Evolutionary conservation across 179 eudicot genomes (phyloP), one percentile per base, ranked within the genome.

Genomic region (Dionaea muscipula): DNA sequence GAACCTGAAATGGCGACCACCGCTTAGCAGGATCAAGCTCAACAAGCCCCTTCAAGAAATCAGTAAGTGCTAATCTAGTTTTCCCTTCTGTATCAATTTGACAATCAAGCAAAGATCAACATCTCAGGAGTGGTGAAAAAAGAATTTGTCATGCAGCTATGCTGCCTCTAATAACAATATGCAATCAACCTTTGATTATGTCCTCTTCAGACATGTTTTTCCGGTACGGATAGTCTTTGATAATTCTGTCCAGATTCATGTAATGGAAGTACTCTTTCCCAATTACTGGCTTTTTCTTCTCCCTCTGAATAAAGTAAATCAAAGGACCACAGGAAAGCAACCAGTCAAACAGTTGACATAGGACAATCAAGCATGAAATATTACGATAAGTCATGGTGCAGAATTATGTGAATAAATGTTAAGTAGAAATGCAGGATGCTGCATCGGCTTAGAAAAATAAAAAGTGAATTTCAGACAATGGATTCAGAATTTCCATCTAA

Each of bases 1-100:
- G 55, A 39, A 91, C 98, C 98, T 91, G 98, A 71, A 79, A 52
- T 20, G 98, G 98, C 8, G 96, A 87, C 98, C 98, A 91, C 55
- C 98, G 76, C 68, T 84, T 91, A 45, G 77, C 78, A 57, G 98
- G 98, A 76, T 91, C 98, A 68, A 91, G 87, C 72, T 84, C 96
- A 47, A 91, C 86, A 59, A 91, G 98, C 48, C 98, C 98, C 79
- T 83, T 82, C 68, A 91, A 73, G 66, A 91, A 91, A 81, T 91
- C 98, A 68, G 77, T 66, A 59, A 91, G 79, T 24, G 98, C 81
- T 58, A 81, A 72, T 33, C 94, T 78, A 52, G 70, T 53, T 75
- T 82, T 84, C 64, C 68, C 74, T 71, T 91, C 98, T 91, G 95
- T 48, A 75, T 59, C 26, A 58, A 38, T 3, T 24, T 6, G 24